A percentile compares a stretch with the other conserved stretches of the same genome.
phyloP scores from a whole-genome alignment of 2,329 filamentous ascomycete genomes.

The Diaporthe sp. region DNA sequence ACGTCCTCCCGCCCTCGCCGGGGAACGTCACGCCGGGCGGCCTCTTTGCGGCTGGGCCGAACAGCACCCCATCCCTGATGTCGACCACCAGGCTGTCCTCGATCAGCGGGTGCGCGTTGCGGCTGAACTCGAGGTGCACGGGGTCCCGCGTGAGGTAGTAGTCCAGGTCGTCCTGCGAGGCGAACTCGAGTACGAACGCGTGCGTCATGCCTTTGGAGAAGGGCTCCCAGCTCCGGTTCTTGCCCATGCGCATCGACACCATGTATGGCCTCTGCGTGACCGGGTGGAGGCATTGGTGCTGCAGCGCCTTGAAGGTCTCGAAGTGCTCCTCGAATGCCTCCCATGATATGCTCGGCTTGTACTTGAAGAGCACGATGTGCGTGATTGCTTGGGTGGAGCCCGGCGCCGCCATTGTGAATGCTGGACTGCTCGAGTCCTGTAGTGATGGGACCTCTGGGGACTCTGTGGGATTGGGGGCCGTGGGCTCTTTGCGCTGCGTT shows the following conservation, averaged over 20 bases:
- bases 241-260: conserved; percentile 19
- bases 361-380: conserved; percentile 22
- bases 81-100: conserved; percentile 14
- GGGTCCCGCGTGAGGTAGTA: conserved; percentile 9
- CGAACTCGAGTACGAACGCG: conserved; percentile 9
- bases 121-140: conserved; percentile 23
- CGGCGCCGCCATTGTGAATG: not conserved
- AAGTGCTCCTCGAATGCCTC: conserved; percentile 1
- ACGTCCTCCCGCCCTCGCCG: not conserved
- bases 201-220: conserved; percentile 16
- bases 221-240: conserved; percentile 21
- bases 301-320: conserved; percentile 11
- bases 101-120: conserved; percentile 15
- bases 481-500: not conserved
- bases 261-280: conserved; percentile 13
- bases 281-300: conserved; percentile 13
- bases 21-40: conserved; percentile 12
- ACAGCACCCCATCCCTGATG: conserved; percentile 8
- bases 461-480: not conserved
- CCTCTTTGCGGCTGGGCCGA: not conserved
- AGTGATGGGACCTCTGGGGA: not conserved
- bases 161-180: conserved; percentile 20
- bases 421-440: not conserved
- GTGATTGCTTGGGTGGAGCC: conserved; percentile 7
- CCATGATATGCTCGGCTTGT: conserved; percentile 23